Percentiles rank a stretch among this genome's conserved stretches.
Evolutionary conservation across 1,284 basidiomycete genomes (phyloP).

Genomic region (Microbotryum intermedium): DNA sequence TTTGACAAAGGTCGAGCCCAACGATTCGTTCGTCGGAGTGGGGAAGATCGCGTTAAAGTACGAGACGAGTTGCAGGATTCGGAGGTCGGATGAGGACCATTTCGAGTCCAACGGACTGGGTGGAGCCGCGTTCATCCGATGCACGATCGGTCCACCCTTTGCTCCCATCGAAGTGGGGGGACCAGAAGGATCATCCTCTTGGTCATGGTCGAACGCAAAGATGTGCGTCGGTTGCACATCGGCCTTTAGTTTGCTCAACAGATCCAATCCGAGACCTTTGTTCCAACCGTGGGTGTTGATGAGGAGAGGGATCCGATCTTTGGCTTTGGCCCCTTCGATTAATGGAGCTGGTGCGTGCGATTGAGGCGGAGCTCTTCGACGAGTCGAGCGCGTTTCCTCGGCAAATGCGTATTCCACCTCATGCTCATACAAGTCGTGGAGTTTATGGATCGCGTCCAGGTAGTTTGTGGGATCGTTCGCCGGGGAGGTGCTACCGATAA

Average conservation of each 20-base stretch:
- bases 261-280: constrained; percentile 82
- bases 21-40: constrained; percentile 9
- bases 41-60: constrained; percentile 68
- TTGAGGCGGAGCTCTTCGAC: not conserved
- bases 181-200: not conserved
- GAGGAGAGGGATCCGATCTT: constrained; percentile 54
- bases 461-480: constrained; percentile 72
- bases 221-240: constrained; percentile 57
- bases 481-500: constrained; percentile 70
- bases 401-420: constrained; percentile 53
- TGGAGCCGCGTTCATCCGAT: not conserved
- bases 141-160: not conserved
- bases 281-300: constrained; percentile 97
- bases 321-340: not conserved
- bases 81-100: constrained; percentile 57
- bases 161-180: not conserved
- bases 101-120: constrained; percentile 44
- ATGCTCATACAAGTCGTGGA: constrained; percentile 61
- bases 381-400: constrained; percentile 6
- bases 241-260: constrained; percentile 61
- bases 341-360: not conserved
- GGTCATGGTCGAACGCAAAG: constrained; percentile 47
- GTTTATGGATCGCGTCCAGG: constrained; percentile 56
- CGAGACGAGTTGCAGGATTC: constrained; percentile 62
- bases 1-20: not conserved